Conservation (phyloP, 2,329 filamentous ascomycete species). For the Penicillium sclerotiorum region DNA sequence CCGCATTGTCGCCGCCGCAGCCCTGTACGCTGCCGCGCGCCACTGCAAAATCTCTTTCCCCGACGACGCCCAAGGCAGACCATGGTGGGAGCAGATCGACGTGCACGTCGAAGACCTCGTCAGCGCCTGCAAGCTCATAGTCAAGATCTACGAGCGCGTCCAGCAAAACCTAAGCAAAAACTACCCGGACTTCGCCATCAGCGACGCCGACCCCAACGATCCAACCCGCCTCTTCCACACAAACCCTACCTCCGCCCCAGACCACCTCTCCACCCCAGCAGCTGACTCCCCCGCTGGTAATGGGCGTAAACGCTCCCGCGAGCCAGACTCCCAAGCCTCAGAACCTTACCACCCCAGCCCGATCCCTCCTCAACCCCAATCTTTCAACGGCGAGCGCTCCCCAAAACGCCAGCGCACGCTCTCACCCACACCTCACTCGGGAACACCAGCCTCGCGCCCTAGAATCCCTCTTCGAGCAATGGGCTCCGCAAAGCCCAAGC, state of each 20-base stretch:
- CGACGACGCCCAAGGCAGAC: constrained; percentile 71
- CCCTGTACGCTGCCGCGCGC: constrained; percentile 82
- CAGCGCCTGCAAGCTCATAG: constrained; percentile 75
- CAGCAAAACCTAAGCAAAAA: constrained; percentile 47
- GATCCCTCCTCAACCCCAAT: constrained; percentile 6
- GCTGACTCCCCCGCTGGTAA: constrained; percentile 25
- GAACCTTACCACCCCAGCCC: constrained; percentile 13
- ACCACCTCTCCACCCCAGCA: constrained; percentile 32
- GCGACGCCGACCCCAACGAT: constrained; percentile 25
- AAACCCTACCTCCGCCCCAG: constrained; percentile 38
- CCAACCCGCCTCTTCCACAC: constrained; percentile 30
- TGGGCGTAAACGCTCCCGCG: constrained; percentile 45
- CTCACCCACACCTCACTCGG: constrained; percentile 18
- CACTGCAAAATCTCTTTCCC: constrained; percentile 72
- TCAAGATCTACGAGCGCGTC: constrained; percentile 54
- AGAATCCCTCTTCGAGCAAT: constrained; percentile 23
- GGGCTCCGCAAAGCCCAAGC: constrained; percentile 6
- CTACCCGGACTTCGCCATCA: constrained; percentile 37
- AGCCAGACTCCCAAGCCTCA: constrained; percentile 29
- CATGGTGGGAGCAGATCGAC: constrained; percentile 85
- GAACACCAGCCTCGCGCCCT: constrained; percentile 13
- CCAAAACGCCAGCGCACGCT: constrained; percentile 42
- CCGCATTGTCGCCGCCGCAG: constrained; percentile 78
- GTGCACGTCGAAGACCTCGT: constrained; percentile 71
- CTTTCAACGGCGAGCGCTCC: constrained; percentile 34